Percentiles rank a stretch among this genome's conserved stretches.
phyloP scores from a whole-genome alignment of 2,329 filamentous ascomycete species.

The Blastomyces gilchristii region DNA sequence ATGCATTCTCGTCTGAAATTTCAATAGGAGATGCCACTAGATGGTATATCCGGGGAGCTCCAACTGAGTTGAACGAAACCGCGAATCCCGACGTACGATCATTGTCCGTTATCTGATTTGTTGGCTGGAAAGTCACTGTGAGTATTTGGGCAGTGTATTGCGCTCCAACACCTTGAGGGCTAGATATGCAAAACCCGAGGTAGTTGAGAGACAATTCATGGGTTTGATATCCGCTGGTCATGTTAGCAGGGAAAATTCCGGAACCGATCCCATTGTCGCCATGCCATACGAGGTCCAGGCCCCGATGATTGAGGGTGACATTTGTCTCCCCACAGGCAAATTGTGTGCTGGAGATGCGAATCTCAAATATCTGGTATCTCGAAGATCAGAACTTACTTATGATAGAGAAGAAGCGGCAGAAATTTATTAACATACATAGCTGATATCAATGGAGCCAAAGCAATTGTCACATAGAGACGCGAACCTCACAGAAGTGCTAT shows the following conservation, averaged over 20 bases:
- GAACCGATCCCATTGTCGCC: slow-evolving; percentile 19
- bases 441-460: slow-evolving; percentile 9
- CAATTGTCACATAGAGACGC: slow-evolving; percentile 19
- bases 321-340: slow-evolving; percentile 20
- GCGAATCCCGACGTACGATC: slow-evolving; percentile 26
- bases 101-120: slow-evolving; percentile 14
- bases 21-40: slow-evolving; percentile 20
- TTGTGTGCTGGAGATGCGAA: slow-evolving; percentile 20
- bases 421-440: slow-evolving; percentile 14
- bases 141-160: slow-evolving; percentile 21
- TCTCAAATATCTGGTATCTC: slow-evolving; percentile 20
- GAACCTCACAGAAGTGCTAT: slow-evolving; percentile 18
- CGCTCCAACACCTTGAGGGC: slow-evolving; percentile 13
- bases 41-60: slow-evolving; percentile 21
- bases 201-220: slow-evolving; percentile 19
- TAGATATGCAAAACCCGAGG: slow-evolving; percentile 22
- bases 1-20: slow-evolving; percentile 16
- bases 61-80: slow-evolving; percentile 23
- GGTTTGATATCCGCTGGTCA: slow-evolving; percentile 14
- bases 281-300: slow-evolving; percentile 20
- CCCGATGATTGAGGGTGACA: slow-evolving; percentile 23
- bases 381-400: slow-evolving; percentile 7
- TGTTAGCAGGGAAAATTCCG: slow-evolving; percentile 18
- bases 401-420: neutral
- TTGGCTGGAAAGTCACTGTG: slow-evolving; percentile 21